phyloP scores from a whole-genome alignment of 805 yeast genomes.

The Peterozyma toletana region DNA sequence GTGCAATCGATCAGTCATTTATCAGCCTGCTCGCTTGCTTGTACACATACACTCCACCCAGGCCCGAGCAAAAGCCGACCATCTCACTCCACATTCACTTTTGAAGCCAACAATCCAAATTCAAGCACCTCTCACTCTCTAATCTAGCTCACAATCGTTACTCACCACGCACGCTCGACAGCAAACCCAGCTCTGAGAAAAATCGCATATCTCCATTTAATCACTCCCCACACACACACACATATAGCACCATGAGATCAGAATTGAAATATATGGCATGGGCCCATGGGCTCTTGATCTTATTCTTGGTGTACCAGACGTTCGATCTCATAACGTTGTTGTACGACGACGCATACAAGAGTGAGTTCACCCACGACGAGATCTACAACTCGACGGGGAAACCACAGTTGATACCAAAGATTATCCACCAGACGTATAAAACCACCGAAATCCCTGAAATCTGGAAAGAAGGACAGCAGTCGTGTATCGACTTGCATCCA shows the following conservation, averaged over 20 bases:
- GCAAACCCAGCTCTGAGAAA: no score
- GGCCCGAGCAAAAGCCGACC: no score
- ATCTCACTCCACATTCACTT: no score
- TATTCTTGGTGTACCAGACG: conserved; percentile 51
- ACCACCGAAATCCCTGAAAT: conserved; percentile 69
- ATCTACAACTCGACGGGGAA: conserved; percentile 42
- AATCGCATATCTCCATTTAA: no score
- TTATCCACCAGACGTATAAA: conserved; percentile 91
- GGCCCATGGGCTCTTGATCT: conserved; percentile 48
- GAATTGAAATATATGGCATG: conserved; percentile 56
- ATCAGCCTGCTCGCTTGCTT: no score
- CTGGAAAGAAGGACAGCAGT: conserved; percentile 75
- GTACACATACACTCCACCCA: no score
- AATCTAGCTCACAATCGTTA: no score
- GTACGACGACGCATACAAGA: conserved; percentile 63
- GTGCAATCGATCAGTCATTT: no score
- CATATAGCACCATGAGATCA: conserved; percentile 39
- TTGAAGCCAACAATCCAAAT: no score
- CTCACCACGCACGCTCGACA: no score
- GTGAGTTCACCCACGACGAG: conserved; percentile 58
- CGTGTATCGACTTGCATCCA: conserved; percentile 73
- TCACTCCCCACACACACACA: no score
- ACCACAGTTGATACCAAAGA: conserved; percentile 70
- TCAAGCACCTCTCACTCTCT: no score
- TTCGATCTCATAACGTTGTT: conserved; percentile 68